Percentiles rank a stretch among this genome's conserved stretches.
These are phyloP conservation scores for Colletotrichum cuscutae DNA, from an alignment of 2,329 filamentous ascomycete species.

Conservation along the genomic window DNA sequence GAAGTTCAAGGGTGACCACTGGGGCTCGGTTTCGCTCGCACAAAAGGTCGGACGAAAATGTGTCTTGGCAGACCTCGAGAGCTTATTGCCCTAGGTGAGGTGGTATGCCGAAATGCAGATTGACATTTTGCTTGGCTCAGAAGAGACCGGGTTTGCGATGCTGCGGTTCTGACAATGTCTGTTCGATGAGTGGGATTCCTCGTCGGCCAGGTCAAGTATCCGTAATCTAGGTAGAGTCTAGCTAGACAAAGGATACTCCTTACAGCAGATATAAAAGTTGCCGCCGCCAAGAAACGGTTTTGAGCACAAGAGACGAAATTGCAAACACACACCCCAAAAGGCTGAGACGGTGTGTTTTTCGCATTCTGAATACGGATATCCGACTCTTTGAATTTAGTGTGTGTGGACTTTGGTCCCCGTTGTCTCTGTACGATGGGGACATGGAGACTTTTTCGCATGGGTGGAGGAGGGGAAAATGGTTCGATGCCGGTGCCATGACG, in stretches of 20 bases:
- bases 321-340: neutral
- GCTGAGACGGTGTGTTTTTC: neutral
- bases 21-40: slow-evolving; percentile 2
- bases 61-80: neutral
- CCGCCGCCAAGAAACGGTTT: neutral
- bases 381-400: neutral
- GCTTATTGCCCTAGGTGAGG: neutral
- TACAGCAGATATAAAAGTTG: neutral
- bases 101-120: neutral
- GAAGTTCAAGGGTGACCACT: slow-evolving; percentile 7
- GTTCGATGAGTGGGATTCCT: neutral
- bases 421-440: neutral
- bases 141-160: neutral
- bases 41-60: neutral
- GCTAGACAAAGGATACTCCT: no score
- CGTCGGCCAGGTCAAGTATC: neutral
- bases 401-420: neutral
- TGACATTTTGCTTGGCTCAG: neutral
- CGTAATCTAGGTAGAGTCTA: neutral
- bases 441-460: neutral
- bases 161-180: neutral
- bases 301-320: neutral
- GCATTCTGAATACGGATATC: neutral
- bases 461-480: slow-evolving; percentile 3
- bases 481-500: slow-evolving; percentile 27